A percentile compares a stretch with the other conserved stretches of the same genome.
Conservation (phyloP, 2,329 filamentous ascomycete genomes). For the Intubia oerlemansii region DNA sequence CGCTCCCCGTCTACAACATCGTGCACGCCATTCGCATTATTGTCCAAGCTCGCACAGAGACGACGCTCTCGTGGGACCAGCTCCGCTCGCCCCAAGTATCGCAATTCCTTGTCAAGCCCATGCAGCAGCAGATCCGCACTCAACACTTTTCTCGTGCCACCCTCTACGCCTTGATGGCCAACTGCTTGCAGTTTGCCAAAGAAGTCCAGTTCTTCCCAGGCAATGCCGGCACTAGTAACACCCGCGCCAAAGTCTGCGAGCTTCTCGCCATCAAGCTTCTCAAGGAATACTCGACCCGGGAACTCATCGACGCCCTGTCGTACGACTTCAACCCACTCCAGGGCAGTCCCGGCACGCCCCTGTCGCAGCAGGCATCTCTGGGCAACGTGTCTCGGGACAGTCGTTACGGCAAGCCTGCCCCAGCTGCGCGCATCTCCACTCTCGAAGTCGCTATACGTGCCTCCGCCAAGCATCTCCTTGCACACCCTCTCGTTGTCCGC, state of each 20-base stretch:
- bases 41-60: constrained; percentile 71
- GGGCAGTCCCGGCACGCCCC: constrained; percentile 36
- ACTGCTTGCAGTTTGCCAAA: constrained; percentile 82
- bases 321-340: constrained; percentile 92
- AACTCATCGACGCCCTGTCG: constrained; percentile 81
- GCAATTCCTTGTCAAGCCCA: constrained; percentile 86
- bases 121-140: constrained; percentile 69
- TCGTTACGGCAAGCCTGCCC: constrained; percentile 22
- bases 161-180: constrained; percentile 77
- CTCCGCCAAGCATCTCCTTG: constrained; percentile 78
- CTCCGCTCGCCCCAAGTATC: constrained; percentile 88
- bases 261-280: constrained; percentile 74
- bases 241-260: constrained; percentile 75
- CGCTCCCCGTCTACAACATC: constrained; percentile 71
- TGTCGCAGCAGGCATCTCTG: constrained; percentile 7
- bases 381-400: constrained; percentile 17
- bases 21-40: constrained; percentile 79
- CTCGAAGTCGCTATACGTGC: constrained; percentile 77
- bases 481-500: constrained; percentile 78
- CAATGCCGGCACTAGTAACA: constrained; percentile 65
- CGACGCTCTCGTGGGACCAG: constrained; percentile 85
- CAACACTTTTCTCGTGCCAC: constrained; percentile 74
- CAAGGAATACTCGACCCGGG: constrained; percentile 72
- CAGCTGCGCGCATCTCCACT: constrained; percentile 62
- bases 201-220: constrained; percentile 66